Evolutionary conservation across 257 asterid genomes (phyloP).

Genomic region (Solanum chmielewskii): DNA sequence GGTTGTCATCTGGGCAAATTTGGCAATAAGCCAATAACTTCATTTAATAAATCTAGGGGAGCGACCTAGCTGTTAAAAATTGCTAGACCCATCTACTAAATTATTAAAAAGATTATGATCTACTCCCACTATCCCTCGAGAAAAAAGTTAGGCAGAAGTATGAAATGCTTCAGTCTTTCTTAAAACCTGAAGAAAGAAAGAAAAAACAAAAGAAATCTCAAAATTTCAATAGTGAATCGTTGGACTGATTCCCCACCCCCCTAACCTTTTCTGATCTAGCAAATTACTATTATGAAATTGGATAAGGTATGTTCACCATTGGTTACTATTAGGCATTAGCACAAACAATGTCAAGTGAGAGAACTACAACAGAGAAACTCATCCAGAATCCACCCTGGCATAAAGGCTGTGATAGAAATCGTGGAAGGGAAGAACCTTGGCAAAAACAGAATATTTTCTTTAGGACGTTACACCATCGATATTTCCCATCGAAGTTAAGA

Average conservation of each 20-base stretch:
- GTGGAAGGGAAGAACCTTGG: background rate
- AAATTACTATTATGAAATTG: background rate
- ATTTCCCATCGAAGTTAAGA: background rate
- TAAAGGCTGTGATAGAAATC: background rate
- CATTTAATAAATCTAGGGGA: background rate
- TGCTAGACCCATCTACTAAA: background rate
- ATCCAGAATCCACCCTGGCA: background rate
- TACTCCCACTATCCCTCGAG: background rate
- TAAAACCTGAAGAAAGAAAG: background rate
- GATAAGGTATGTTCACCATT: background rate
- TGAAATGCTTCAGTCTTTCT: background rate
- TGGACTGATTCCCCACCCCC: background rate
- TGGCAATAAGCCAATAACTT: background rate
- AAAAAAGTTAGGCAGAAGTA: background rate
- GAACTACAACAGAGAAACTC: background rate
- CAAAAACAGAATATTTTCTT: background rate
- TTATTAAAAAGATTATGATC: background rate
- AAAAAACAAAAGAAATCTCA: background rate
- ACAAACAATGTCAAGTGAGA: background rate
- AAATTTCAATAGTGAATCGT: background rate
- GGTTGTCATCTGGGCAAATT: background rate
- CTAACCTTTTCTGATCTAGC: background rate
- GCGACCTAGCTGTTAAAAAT: background rate
- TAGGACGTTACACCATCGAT: background rate
- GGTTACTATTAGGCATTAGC: background rate